Percentiles rank a stretch among this genome's conserved stretches.
phyloP scores from a whole-genome alignment of 208 protist species.

The Leishmania tarentolae region DNA sequence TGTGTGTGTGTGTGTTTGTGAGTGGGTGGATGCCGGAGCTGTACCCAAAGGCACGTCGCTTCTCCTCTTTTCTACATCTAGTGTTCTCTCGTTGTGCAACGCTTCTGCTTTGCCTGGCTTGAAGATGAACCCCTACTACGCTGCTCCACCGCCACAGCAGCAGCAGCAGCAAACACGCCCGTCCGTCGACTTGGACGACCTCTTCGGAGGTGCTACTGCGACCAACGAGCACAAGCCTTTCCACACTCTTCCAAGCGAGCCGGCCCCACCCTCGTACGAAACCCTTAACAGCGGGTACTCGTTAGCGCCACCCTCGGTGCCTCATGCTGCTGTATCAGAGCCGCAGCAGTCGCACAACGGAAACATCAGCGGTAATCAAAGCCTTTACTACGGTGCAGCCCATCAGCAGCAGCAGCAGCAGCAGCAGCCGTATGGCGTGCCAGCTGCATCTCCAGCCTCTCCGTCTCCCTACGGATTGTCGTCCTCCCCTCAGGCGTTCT shows the following conservation, averaged over 20 bases:
- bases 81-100: neutral
- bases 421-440: slow-evolving; percentile 2
- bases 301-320: slow-evolving; percentile 4
- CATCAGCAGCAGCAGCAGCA: slow-evolving; percentile 18
- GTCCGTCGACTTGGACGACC: slow-evolving; percentile 62
- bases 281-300: slow-evolving; percentile 20
- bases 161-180: slow-evolving; percentile 12
- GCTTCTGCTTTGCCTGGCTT: slow-evolving; percentile 3
- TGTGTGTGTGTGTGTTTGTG: neutral
- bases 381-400: neutral
- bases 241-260: neutral
- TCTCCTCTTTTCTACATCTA: slow-evolving; percentile 1
- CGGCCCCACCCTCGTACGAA: slow-evolving; percentile 32
- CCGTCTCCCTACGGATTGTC: neutral
- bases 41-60: neutral
- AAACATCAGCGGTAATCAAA: neutral
- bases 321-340: neutral
- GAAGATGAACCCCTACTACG: slow-evolving; percentile 35
- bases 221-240: slow-evolving; percentile 4
- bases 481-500: neutral
- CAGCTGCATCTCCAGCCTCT: neutral
- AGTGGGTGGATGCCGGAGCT: slow-evolving; percentile 2
- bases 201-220: slow-evolving; percentile 58
- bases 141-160: slow-evolving; percentile 6
- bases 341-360: slow-evolving; percentile 8